A percentile compares a stretch with the other conserved stretches of the same genome.
phyloP scores from a whole-genome alignment of 2,329 filamentous ascomycete genomes.

The Penicillium sp. region DNA sequence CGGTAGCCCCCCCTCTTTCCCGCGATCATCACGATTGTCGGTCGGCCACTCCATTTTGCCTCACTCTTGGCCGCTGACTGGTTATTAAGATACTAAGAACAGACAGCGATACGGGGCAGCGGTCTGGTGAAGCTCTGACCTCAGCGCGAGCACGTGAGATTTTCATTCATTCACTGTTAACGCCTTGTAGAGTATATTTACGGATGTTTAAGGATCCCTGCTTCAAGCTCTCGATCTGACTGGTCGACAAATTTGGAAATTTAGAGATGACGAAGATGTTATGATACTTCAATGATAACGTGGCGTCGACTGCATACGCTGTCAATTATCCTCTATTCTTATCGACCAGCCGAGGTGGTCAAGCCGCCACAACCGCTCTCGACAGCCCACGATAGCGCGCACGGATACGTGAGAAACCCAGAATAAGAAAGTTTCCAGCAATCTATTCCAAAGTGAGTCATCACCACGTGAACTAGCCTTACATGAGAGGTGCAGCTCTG shows the following conservation, averaged over 20 bases:
- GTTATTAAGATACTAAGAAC: neutral
- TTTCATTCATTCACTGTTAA: neutral
- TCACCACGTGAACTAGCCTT: neutral
- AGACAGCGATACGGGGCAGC: constrained; percentile 1
- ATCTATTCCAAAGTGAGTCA: constrained; percentile 2
- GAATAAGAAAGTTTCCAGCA: neutral
- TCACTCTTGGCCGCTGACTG: constrained; percentile 3
- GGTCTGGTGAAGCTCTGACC: constrained; percentile 15
- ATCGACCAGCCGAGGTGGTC: constrained; percentile 3
- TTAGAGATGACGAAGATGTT: constrained; percentile 6
- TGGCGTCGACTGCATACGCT: constrained; percentile 10
- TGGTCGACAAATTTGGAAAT: constrained; percentile 2
- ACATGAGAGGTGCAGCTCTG: neutral
- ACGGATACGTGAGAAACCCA: constrained; percentile 17
- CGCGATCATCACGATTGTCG: constrained; percentile 26
- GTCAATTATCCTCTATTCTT: constrained; percentile 6
- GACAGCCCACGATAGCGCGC: constrained; percentile 14
- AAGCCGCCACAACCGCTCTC: constrained; percentile 26
- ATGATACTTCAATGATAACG: constrained; percentile 13
- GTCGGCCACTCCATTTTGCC: constrained; percentile 11
- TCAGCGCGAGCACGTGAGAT: constrained; percentile 16
- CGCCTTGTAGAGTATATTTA: neutral
- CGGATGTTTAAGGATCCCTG: neutral
- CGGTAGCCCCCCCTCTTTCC: constrained; percentile 10
- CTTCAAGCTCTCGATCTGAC: neutral